phyloP scores from a whole-genome alignment of 371 early-diverging fungal genomes.

The Mortierella sp. region DNA sequence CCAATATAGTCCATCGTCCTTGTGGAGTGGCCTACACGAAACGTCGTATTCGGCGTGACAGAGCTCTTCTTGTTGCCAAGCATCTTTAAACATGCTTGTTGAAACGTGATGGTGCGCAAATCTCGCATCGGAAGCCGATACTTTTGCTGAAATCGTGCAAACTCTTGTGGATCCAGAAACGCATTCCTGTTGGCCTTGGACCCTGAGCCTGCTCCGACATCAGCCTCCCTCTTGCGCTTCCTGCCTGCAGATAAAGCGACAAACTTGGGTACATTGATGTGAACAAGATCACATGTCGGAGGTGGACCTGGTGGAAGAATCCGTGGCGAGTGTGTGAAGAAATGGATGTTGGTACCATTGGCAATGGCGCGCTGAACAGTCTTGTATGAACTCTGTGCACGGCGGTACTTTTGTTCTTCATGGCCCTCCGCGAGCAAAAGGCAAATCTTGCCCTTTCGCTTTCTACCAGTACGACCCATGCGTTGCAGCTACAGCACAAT shows the following conservation, averaged over 20 bases:
- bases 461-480: slow-evolving; percentile 95
- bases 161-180: slow-evolving; percentile 33
- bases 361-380: slow-evolving; percentile 66
- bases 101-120: slow-evolving; percentile 19
- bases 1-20: slow-evolving; percentile 21
- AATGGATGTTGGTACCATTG: slow-evolving; percentile 56
- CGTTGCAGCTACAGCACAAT: slow-evolving; percentile 84
- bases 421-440: slow-evolving; percentile 83
- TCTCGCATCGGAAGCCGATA: slow-evolving; percentile 24
- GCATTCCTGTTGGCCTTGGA: not conserved
- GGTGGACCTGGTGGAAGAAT: slow-evolving; percentile 28
- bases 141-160: slow-evolving; percentile 29
- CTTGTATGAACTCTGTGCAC: slow-evolving; percentile 70
- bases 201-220: not conserved
- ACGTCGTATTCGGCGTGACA: slow-evolving; percentile 11
- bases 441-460: slow-evolving; percentile 85
- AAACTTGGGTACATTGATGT: slow-evolving; percentile 30
- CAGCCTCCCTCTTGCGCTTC: slow-evolving; percentile 14
- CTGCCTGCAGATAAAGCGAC: slow-evolving; percentile 3
- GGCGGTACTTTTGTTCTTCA: slow-evolving; percentile 78
- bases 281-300: slow-evolving; percentile 32
- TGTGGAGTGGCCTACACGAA: slow-evolving; percentile 31
- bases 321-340: slow-evolving; percentile 55
- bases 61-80: slow-evolving; percentile 11
- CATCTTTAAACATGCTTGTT: slow-evolving; percentile 5